These are phyloP conservation scores for Teratosphaeria zuluensis DNA, from an alignment of 2,329 filamentous ascomycete species.

Conservation along the genomic window DNA sequence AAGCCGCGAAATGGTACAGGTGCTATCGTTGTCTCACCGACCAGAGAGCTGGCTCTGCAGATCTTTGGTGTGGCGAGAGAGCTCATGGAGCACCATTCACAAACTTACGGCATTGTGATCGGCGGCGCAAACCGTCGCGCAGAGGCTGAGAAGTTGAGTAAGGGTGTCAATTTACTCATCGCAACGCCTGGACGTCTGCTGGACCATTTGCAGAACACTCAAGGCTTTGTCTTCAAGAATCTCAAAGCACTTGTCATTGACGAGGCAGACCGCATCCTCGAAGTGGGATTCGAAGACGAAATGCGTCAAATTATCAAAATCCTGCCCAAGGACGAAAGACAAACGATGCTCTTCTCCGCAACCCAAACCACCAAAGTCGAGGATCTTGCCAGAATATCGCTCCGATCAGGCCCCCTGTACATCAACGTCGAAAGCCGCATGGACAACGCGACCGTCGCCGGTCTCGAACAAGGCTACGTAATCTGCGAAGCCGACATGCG, in stretches of 20 bases:
- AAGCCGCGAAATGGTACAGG: constrained; percentile 90
- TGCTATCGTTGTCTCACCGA: constrained; percentile 86
- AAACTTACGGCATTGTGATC: constrained; percentile 91
- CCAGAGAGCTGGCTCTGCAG: constrained; percentile 85
- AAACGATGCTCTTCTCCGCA: constrained; percentile 97
- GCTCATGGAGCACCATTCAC: constrained; percentile 87
- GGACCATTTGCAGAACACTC: constrained; percentile 89
- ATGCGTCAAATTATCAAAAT: constrained; percentile 97
- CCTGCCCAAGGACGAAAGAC: constrained; percentile 72
- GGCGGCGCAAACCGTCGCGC: constrained; percentile 85
- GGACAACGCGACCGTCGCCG: constrained; percentile 84
- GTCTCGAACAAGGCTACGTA: constrained; percentile 91
- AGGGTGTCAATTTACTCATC: constrained; percentile 90
- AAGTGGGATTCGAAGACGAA: constrained; percentile 97
- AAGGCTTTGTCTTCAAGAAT: constrained; percentile 85
- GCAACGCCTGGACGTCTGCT: constrained; percentile 87
- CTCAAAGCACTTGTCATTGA: constrained; percentile 87
- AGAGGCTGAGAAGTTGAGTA: constrained; percentile 86
- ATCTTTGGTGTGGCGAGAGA: constrained; percentile 93
- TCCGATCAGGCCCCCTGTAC: constrained; percentile 83
- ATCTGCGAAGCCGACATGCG: constrained; percentile 88
- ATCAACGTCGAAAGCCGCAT: constrained; percentile 92
- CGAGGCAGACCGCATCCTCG: constrained; percentile 90
- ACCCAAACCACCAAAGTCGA: constrained; percentile 98
- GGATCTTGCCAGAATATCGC: constrained; percentile 86